Evolutionary conservation across 768 basidiomycete genomes (phyloP).

Genomic region (Sporobolomyces roseus): DNA sequence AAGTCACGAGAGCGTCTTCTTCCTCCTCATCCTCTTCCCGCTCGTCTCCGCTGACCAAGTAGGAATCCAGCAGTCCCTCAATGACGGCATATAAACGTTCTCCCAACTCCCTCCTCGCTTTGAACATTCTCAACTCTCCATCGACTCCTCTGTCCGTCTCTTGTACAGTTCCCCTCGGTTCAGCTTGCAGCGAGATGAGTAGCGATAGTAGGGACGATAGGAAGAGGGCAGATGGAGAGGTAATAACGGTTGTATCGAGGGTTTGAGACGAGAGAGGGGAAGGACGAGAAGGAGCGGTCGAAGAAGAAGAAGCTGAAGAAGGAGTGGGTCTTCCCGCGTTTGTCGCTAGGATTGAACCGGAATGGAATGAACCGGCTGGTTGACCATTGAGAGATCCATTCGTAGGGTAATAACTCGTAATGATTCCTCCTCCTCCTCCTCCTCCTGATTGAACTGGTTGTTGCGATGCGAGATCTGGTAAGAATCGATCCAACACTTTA

Average conservation of each 20-base stretch:
- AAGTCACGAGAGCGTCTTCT: constrained; percentile 39
- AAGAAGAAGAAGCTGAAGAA: background rate
- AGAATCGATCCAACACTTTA: constrained; percentile 18
- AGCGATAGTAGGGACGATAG: constrained; percentile 36
- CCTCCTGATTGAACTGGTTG: background rate
- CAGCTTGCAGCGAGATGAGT: constrained; percentile 39
- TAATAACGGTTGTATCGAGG: constrained; percentile 37
- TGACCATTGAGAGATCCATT: no score
- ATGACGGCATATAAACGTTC: constrained; percentile 40
- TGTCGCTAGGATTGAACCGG: background rate
- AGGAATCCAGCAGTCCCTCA: constrained; percentile 35
- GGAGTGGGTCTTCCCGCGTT: background rate
- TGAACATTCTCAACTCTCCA: constrained; percentile 42
- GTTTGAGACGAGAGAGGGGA: constrained; percentile 25
- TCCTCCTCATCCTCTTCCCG: constrained; percentile 25
- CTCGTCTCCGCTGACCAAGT: constrained; percentile 34
- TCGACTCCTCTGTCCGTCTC: constrained; percentile 42
- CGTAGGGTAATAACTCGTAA: no score
- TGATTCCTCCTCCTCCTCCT: background rate
- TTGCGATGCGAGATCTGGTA: constrained; percentile 16
- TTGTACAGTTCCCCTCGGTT: constrained; percentile 24
- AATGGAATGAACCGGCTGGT: background rate
- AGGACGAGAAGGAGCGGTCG: constrained; percentile 2
- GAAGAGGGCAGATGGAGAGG: constrained; percentile 38
- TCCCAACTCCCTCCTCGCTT: constrained; percentile 37